These are phyloP conservation scores for Hondaea fermentalgiana DNA, from an alignment of 108 stramenopile species.

Conservation along the genomic window DNA sequence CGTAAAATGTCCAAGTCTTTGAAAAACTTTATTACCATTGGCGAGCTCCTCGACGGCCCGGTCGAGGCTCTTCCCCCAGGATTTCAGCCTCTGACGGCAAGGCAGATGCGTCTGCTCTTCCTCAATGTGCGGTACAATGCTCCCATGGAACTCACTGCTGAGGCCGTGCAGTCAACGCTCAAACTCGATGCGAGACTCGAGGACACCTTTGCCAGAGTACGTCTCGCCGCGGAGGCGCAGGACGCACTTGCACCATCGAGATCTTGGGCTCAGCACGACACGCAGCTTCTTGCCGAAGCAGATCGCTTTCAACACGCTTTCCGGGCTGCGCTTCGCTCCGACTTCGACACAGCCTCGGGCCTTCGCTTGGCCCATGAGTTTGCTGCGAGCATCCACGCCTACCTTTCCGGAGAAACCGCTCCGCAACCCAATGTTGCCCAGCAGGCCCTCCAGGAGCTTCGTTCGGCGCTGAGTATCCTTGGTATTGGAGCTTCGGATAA, in stretches of 20 bases:
- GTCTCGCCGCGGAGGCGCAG: not conserved
- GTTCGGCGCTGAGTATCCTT: not conserved
- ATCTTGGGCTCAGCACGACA: not conserved
- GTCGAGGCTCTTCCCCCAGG: not conserved
- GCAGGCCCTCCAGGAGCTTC: not conserved
- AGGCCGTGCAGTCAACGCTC: not conserved
- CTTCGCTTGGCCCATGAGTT: not conserved
- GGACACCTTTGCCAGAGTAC: not conserved
- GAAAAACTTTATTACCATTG: conserved; percentile 93
- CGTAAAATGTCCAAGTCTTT: conserved; percentile 91
- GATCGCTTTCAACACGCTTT: not conserved
- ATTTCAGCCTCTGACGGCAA: not conserved
- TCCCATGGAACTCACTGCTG: not conserved
- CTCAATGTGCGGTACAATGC: conserved; percentile 26
- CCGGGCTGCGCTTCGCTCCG: not conserved
- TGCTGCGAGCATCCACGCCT: not conserved
- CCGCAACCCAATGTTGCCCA: not conserved
- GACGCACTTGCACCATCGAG: not conserved
- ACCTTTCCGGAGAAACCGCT: not conserved
- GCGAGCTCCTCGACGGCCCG: conserved; percentile 63
- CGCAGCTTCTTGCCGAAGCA: not conserved
- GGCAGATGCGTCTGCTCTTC: conserved; percentile 47
- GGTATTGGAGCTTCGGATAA: not conserved
- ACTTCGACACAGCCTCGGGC: not conserved
- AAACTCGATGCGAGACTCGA: not conserved